Evolutionary conservation across 331 rosid genomes (phyloP).

Genomic region (Malus hybrid): DNA sequence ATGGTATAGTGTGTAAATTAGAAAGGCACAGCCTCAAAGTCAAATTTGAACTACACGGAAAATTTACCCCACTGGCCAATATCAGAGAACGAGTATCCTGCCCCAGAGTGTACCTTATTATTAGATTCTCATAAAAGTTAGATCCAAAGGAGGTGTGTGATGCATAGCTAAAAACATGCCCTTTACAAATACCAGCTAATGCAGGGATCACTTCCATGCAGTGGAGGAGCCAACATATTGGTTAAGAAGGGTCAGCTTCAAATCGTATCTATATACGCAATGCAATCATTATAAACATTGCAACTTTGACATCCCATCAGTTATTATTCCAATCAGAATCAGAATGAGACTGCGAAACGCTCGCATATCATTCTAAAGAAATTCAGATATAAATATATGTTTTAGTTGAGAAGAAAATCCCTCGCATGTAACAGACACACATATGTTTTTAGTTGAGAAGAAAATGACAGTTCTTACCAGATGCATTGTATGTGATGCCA

Average conservation of each 20-base stretch:
- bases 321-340: not conserved
- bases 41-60: no score
- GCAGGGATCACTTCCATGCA: not conserved
- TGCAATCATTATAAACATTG: not conserved
- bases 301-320: not conserved
- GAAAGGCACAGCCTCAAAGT: not conserved
- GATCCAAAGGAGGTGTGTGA: not conserved
- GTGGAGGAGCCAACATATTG: not conserved
- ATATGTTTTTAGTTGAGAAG: not conserved
- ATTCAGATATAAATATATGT: not conserved
- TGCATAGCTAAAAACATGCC: not conserved
- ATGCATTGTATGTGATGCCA: constrained; percentile 11
- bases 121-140: not conserved
- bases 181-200: not conserved
- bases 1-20: not conserved
- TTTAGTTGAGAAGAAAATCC: not conserved
- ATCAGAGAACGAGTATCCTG: not conserved
- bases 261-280: not conserved
- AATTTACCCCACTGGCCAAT: not conserved
- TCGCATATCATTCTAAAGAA: not conserved
- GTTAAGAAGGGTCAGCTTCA: not conserved
- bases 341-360: not conserved
- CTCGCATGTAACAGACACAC: not conserved
- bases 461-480: constrained; percentile 16
- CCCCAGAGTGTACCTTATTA: not conserved